Base-by-base conservation (phyloP, 176 grass and related monocot species). In the Phragmites australis region DNA sequence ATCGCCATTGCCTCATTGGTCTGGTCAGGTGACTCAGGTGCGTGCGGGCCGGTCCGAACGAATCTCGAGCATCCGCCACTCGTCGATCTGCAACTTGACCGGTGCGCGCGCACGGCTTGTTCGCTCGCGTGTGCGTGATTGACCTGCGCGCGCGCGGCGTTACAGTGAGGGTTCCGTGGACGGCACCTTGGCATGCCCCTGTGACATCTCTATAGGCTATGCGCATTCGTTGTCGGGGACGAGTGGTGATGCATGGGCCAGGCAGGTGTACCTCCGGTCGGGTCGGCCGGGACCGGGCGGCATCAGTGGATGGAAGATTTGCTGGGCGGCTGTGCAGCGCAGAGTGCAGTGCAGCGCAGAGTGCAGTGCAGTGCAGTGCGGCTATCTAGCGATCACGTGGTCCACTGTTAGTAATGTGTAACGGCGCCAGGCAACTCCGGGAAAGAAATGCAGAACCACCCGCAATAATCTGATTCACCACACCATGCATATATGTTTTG, bases 211-310 rank as follows among this genome's bases (percentile, higher is more conserved):
- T 18, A 6, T 62, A 17, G 29, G 2, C 1, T 32, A 3, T 16
- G 32, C n/a, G 65, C 74, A 64, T 47, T 49, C 39, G 3, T 11
- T 49, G 66, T 26, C 57, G 32, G 81, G 17, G 39, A 27, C 17
- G 50, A 29, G 41, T 47, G 78, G 23, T 21, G 79, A 55, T 18
- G 57, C 65, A 78, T 78, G 83, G 74, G 54, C 30, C 74, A 85
- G 43, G 76, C 81, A 83, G 67, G 74, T 50, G 49, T 48, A 14
- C 37, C 27, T 15, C 64, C 3, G 6, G 32, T 77, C 26, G 75
- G 43, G 58, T 37, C 29, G 12, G 1, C 16, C 31, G 31, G 50
- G 16, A n/a, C n/a, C 0, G 7, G 52, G 1, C 18, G 39, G 69
- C 50, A 32, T 65, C 11, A 29, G 80, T 72, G 58, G 80, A 58